Evolutionary conservation across 441 rosid genomes (phyloP).

Genomic region (Hypseocharis bilobata): DNA sequence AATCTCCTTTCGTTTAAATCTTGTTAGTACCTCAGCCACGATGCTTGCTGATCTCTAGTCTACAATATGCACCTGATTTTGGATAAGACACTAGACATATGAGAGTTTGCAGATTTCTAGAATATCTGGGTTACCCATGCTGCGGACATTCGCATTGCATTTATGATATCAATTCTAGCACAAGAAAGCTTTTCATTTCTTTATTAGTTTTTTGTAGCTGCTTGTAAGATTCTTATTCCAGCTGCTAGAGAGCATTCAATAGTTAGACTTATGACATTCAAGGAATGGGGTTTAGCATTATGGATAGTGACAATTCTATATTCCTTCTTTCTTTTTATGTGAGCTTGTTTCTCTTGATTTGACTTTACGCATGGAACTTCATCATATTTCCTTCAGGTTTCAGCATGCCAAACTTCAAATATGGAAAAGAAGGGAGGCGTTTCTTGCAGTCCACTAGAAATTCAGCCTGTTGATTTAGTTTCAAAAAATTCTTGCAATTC

Average conservation of each 20-base stretch:
- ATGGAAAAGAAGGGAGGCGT: conserved; percentile 36
- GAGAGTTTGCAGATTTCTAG: not conserved
- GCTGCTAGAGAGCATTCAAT: too few species aligned
- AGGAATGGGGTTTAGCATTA: too few species aligned
- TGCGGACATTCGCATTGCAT: not conserved
- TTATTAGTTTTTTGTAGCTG: not conserved
- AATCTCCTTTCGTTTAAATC: not conserved
- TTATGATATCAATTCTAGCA: not conserved
- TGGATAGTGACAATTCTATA: not conserved
- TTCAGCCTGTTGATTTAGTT: conserved; percentile 35
- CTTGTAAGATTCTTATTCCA: not conserved
- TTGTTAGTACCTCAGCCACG: not conserved
- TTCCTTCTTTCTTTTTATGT: conserved; percentile 9
- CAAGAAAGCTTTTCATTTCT: not conserved
- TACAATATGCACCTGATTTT: not conserved
- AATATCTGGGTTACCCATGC: not conserved
- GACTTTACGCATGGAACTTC: conserved; percentile 2
- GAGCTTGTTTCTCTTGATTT: conserved; percentile 1
- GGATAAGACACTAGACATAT: not conserved
- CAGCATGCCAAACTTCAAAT: conserved; percentile 28
- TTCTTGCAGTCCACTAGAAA: conserved; percentile 28
- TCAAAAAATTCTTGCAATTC: conserved; percentile 33
- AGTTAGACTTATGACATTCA: too few species aligned
- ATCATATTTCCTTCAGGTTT: conserved; percentile 27
- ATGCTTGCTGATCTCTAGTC: not conserved